Evolutionary conservation across 2,329 filamentous ascomycete genomes (phyloP).

Genomic region (Ceratocystiopsis brevicomis): DNA sequence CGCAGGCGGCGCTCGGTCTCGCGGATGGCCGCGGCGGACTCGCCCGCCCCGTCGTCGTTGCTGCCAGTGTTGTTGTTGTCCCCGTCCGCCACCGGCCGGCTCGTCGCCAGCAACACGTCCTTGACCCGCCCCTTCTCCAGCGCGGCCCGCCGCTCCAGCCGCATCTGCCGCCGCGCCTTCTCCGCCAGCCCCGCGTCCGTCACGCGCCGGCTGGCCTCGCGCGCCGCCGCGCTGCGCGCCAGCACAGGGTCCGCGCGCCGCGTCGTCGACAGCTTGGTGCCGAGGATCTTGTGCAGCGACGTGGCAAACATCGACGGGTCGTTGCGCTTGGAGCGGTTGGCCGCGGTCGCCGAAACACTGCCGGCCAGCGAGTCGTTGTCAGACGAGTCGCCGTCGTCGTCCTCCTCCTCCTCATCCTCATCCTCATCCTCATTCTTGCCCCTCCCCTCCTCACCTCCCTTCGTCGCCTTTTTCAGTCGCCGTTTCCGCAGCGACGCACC

Average conservation of each 20-base stretch:
- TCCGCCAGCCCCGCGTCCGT: slow-evolving; percentile 63
- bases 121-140: slow-evolving; percentile 74
- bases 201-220: slow-evolving; percentile 50
- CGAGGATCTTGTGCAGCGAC: slow-evolving; percentile 82
- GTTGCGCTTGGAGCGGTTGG: slow-evolving; percentile 55
- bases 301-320: slow-evolving; percentile 82
- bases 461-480: slow-evolving; percentile 15
- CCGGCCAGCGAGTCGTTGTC: slow-evolving; percentile 11
- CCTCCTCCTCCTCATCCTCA: slow-evolving; percentile 14
- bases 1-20: slow-evolving; percentile 64
- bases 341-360: neutral
- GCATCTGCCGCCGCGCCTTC: slow-evolving; percentile 60
- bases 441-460: slow-evolving; percentile 19
- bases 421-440: slow-evolving; percentile 13
- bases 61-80: too few species aligned
- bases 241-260: slow-evolving; percentile 84
- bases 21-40: slow-evolving; percentile 34
- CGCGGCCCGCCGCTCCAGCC: slow-evolving; percentile 60
- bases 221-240: slow-evolving; percentile 58
- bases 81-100: neutral
- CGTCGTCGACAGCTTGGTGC: slow-evolving; percentile 65
- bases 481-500: slow-evolving; percentile 3
- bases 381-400: slow-evolving; percentile 17
- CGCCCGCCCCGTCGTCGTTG: slow-evolving; percentile 26
- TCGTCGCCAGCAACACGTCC: slow-evolving; percentile 52